These are phyloP conservation scores for Fusarium equiseti DNA, from an alignment of 2,329 filamentous ascomycete genomes.

Conservation along the genomic window DNA sequence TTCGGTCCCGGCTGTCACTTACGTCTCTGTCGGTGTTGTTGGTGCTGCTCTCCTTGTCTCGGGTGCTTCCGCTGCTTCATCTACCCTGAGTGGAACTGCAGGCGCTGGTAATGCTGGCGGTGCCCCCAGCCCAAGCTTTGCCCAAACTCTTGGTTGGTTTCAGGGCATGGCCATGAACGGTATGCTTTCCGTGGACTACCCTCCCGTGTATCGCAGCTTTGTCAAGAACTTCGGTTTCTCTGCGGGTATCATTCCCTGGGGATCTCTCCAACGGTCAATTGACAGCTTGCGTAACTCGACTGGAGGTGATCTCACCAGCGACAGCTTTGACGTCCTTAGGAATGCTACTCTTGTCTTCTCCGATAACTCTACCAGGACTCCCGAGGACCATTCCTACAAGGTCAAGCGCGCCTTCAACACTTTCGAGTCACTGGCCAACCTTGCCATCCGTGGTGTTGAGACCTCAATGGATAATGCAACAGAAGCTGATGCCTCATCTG, in stretches of 20 bases:
- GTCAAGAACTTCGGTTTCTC: constrained; percentile 95
- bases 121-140: constrained; percentile 83
- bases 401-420: constrained; percentile 67
- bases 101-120: constrained; percentile 67
- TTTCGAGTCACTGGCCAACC: constrained; percentile 62
- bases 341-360: constrained; percentile 81
- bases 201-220: constrained; percentile 88
- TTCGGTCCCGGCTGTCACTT: constrained; percentile 80
- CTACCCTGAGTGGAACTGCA: constrained; percentile 66
- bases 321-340: constrained; percentile 79
- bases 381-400: constrained; percentile 55
- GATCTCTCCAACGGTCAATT: constrained; percentile 81
- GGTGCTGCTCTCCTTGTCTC: constrained; percentile 83
- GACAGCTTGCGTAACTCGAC: constrained; percentile 84
- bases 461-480: constrained; percentile 58
- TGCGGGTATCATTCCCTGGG: constrained; percentile 85
- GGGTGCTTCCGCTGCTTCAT: constrained; percentile 76
- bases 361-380: constrained; percentile 66
- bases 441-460: constrained; percentile 66
- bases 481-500: constrained; percentile 41
- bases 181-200: constrained; percentile 93
- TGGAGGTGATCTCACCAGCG: constrained; percentile 86
- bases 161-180: constrained; percentile 95
- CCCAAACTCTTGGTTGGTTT: constrained; percentile 88
- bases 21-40: constrained; percentile 85